Evolutionary conservation across 495 filamentous ascomycete species (phyloP).

Genomic region (Jackrogersella minutella): DNA sequence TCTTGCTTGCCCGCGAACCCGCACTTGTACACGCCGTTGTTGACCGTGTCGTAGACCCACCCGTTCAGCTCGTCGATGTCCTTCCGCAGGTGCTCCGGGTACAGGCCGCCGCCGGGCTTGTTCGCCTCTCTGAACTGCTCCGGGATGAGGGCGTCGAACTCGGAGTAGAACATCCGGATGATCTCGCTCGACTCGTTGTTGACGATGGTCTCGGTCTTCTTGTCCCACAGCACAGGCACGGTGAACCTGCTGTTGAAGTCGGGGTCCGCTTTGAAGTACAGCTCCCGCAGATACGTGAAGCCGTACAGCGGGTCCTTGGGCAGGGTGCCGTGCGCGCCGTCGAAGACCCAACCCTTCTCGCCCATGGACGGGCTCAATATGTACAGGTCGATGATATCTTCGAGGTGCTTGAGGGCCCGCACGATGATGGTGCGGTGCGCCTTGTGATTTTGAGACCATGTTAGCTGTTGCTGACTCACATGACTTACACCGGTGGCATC

Average conservation of each 20-base stretch:
- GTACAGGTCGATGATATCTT: conserved; percentile 67
- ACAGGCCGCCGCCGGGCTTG: conserved; percentile 54
- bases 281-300: conserved; percentile 66
- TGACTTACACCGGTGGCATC: neutral
- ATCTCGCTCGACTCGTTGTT: conserved; percentile 83
- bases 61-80: conserved; percentile 79
- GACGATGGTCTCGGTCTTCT: conserved; percentile 69
- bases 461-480: conserved; percentile 7
- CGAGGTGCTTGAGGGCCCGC: conserved; percentile 69
- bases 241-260: conserved; percentile 71
- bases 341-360: conserved; percentile 73
- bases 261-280: conserved; percentile 72
- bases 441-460: conserved; percentile 21
- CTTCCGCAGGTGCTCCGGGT: conserved; percentile 63
- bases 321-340: conserved; percentile 59
- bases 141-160: conserved; percentile 77
- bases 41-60: conserved; percentile 86
- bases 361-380: conserved; percentile 60
- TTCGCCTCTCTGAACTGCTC: conserved; percentile 66
- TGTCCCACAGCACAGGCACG: conserved; percentile 78
- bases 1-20: conserved; percentile 65
- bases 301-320: conserved; percentile 68
- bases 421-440: conserved; percentile 74
- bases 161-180: conserved; percentile 69
- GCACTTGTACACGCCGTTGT: conserved; percentile 81